phyloP scores from a whole-genome alignment of 2,329 filamentous ascomycete species.

The Verticillium longisporum region DNA sequence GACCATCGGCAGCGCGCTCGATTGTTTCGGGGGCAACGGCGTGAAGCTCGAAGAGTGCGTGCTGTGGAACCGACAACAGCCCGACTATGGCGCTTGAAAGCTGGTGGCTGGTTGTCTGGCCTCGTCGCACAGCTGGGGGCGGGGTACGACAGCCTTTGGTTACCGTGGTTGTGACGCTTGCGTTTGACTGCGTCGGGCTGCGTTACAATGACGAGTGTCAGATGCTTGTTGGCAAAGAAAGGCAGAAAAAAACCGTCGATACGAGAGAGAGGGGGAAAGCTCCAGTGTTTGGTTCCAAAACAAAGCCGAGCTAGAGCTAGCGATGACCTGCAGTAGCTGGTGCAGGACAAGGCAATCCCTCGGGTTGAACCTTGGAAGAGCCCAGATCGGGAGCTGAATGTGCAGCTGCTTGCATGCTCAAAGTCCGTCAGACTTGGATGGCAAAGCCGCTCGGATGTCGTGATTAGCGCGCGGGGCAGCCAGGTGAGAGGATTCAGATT shows the following conservation, averaged over 20 bases:
- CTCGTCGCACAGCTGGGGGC: background rate
- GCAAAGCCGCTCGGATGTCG: background rate
- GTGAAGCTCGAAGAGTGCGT: constrained; percentile 88
- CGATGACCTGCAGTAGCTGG: background rate
- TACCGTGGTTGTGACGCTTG: background rate
- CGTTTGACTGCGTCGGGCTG: background rate
- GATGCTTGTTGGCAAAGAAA: background rate
- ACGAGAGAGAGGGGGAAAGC: background rate
- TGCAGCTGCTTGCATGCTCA: background rate
- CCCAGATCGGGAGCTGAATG: background rate
- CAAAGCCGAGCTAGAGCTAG: background rate
- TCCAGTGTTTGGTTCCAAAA: background rate
- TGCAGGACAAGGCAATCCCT: background rate
- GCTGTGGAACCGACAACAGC: constrained; percentile 61
- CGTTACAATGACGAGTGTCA: constrained; percentile 7
- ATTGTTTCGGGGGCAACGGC: constrained; percentile 86
- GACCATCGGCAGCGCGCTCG: constrained; percentile 92
- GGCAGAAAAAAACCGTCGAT: background rate
- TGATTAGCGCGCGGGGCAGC: background rate
- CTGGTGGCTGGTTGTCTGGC: background rate
- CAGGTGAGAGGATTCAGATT: background rate
- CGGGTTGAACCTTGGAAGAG: background rate
- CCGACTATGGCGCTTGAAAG: background rate
- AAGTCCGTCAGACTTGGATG: background rate
- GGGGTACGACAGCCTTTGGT: background rate